Evolutionary conservation across 495 filamentous ascomycete genomes (phyloP), one percentile per base, ranked within the genome.

Genomic region (Astrothelium subdiscretum): DNA sequence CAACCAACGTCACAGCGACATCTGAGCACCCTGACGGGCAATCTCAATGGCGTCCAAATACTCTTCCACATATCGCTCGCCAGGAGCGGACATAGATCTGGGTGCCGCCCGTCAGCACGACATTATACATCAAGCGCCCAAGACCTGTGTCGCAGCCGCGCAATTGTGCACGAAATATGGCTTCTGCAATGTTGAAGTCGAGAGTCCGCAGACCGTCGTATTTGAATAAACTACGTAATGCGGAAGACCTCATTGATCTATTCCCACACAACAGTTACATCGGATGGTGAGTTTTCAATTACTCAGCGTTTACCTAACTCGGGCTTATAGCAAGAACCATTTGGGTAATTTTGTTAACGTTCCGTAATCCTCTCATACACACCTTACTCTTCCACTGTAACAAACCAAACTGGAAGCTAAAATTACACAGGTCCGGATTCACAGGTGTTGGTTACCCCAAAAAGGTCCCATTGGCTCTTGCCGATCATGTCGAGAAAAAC

Each of bases 401-500:
- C n/a, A n/a, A n/a, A n/a, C n/a, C n/a, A n/a, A n/a, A n/a, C n/a
- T n/a, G 10, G 20, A 54, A 20, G 20, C 48, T 54, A 24, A 29
- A 26, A 27, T 2, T 20, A 0, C 29, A 26, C 2, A 54, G 89
- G 86, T 66, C 68, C n/a, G 91, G 91, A 27, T 96, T 96, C 73
- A 96, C 91, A 27, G 91, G 89, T 68, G 89, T 92, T 59, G 91
- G 91, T 59, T 95, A 95, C 32, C 59, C 62, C 67, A 94, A 88
- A 74, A 91, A 87, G 76, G 83, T 94, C 59, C 91, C 91, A 18
- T 89, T 85, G 11, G 89, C 87, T 66, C 78, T 96, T 31, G 91
- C 91, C 58, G 88, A 95, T 71, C 87, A 95, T 71, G 90, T 96
- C 67, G 90, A 96, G 74, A 86, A 88, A 77, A 96, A 96, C 73